These are phyloP conservation scores for Prinsepia uniflora DNA, from an alignment of 306 rosid genomes.

Conservation along the genomic window DNA sequence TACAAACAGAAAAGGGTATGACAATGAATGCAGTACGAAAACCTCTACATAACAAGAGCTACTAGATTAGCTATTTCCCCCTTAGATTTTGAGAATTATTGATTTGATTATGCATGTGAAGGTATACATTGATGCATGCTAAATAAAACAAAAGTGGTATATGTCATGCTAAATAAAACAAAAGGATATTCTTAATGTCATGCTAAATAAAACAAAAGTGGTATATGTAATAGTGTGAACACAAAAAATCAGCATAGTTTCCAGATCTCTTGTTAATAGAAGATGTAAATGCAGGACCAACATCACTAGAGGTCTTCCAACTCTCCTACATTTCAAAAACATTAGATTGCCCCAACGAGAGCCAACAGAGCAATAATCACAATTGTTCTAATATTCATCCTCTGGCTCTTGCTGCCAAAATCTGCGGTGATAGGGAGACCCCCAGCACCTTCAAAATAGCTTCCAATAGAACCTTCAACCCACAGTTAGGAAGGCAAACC, in stretches of 20 bases:
- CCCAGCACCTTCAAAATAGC: constrained; percentile 19
- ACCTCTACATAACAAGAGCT: constrained; percentile 5
- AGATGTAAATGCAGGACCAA: constrained; percentile 50
- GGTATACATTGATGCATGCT: not conserved
- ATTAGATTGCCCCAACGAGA: constrained; percentile 57
- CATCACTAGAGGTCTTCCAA: constrained; percentile 62
- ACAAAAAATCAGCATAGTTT: constrained; percentile 27
- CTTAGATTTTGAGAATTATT: not conserved
- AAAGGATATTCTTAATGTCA: not conserved
- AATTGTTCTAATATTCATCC: constrained; percentile 55
- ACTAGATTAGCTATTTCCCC: not conserved
- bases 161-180: too few species aligned
- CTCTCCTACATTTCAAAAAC: constrained; percentile 66
- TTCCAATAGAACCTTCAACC: too few species aligned
- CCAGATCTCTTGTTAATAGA: constrained; percentile 78
- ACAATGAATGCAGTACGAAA: too few species aligned
- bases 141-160: too few species aligned
- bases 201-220: not conserved
- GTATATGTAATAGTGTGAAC: not conserved
- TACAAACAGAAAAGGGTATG: too few species aligned
- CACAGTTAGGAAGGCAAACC: constrained; percentile 3
- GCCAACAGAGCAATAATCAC: constrained; percentile 63
- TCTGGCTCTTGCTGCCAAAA: constrained; percentile 47
- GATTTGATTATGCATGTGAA: not conserved
- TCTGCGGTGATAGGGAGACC: constrained; percentile 61